Evolutionary conservation across 2,329 filamentous ascomycete genomes (phyloP).

Genomic region (Monosporascus sp.): DNA sequence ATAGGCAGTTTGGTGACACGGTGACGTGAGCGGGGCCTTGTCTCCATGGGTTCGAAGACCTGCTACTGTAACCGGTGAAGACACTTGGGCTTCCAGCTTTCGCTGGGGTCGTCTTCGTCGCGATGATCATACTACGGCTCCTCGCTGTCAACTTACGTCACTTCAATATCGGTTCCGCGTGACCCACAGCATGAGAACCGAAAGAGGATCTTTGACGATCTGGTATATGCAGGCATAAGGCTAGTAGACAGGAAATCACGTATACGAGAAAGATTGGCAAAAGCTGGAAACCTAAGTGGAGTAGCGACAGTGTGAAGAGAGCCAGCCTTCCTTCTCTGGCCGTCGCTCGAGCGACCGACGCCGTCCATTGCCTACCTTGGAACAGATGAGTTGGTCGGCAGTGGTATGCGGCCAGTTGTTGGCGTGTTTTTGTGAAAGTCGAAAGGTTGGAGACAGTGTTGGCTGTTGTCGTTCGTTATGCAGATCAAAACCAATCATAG

Average conservation of each 20-base stretch:
- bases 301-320: neutral
- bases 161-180: neutral
- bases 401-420: neutral
- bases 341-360: neutral
- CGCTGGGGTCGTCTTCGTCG: neutral
- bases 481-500: neutral
- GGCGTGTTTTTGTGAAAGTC: neutral
- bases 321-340: neutral
- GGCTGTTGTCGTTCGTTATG: neutral
- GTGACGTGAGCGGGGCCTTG: neutral
- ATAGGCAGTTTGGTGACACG: neutral
- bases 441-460: neutral
- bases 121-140: neutral
- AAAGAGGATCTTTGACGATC: neutral
- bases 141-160: neutral
- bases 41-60: neutral
- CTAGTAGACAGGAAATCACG: no score
- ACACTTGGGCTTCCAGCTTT: no score
- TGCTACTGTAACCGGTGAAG: neutral
- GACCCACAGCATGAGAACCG: neutral
- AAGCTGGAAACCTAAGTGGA: neutral
- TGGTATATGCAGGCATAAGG: no score
- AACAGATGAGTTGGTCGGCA: neutral
- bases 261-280: neutral
- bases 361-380: neutral